Base-by-base conservation (phyloP, 345 rosid species). In the Syzygium grande region DNA sequence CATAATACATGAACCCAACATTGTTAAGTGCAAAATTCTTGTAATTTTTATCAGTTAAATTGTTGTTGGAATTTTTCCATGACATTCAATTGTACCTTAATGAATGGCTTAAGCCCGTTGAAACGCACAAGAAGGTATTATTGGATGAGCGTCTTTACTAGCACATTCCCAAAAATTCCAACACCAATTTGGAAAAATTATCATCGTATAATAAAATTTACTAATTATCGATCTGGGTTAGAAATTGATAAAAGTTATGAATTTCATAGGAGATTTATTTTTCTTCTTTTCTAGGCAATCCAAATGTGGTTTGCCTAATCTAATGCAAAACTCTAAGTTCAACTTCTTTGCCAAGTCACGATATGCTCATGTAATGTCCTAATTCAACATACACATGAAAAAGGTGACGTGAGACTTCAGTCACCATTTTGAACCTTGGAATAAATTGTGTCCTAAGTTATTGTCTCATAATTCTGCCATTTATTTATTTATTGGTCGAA, bases 141-240 rank as follows among this genome's bases (percentile, higher is more conserved):
- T 19, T 0, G 7, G 13, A 73, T 2, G 11, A 73, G 49, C 5
- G 2, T 17, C 19, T 73, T 34, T 73, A 73, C 22, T 34, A 34
- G 34, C 5, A 5, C 12, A 73, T 34, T 73, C 25, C 25, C 14
- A 73, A 34, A 38, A 11, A 19, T 34, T 34, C 49, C 43, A 34
- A 73, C 49, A 34, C 7, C 46, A 43, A 73, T 19, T 34, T 5
- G 46, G 7, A 21, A 73, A 34, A 34, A 34, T 34, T 34, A 19
- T 38, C 25, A 34, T 9, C 1, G 0, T 0, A 19, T 19, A 73
- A 9, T 34, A 34, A 19, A 73, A 17, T 34, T 34, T 9, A 34
- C 49, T 19, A 19, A 34, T 73, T 3, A 73, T 38, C 49, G 43
- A 73, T 73, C 7, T 19, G 1, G 25, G 14, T 34, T 5, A 34